A percentile compares a stretch with the other conserved stretches of the same genome.
These are phyloP conservation scores for Hygrophoropsis aurantiaca DNA, from an alignment of 768 basidiomycete genomes.

Conservation along the genomic window DNA sequence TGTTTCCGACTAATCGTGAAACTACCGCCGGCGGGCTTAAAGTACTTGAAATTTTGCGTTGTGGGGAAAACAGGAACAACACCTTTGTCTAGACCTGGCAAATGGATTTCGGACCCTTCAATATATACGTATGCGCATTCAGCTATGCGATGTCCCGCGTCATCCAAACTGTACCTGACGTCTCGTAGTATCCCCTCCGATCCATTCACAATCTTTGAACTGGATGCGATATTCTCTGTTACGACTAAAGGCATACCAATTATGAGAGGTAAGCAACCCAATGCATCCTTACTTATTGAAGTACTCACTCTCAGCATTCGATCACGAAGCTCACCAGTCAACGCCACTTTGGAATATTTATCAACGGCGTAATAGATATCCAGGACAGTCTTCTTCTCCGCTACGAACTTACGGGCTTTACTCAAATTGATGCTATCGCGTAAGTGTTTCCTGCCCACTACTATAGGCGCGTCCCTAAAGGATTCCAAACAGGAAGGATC, in stretches of 20 bases:
- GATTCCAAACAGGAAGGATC: too few species aligned
- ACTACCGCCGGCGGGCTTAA: too few species aligned
- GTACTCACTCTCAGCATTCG: background rate
- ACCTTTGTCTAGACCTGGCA: background rate
- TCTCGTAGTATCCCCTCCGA: background rate
- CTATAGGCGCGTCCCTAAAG: background rate
- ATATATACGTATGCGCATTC: background rate
- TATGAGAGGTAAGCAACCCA: background rate
- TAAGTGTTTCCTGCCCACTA: background rate
- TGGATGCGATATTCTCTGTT: background rate
- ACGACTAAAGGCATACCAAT: background rate
- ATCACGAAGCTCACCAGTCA: background rate
- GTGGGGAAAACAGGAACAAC: background rate
- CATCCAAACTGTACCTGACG: background rate
- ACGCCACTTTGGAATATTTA: background rate
- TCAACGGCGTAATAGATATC: background rate
- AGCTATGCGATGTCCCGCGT: background rate
- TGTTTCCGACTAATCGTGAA: constrained; percentile 22
- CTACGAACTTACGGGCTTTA: background rate
- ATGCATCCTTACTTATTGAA: background rate
- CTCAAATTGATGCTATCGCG: background rate
- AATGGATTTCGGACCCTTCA: background rate
- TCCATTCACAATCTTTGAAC: background rate
- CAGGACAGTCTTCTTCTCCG: background rate
- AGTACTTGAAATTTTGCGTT: background rate